Evolutionary conservation across 768 basidiomycete genomes (phyloP), one percentile per base, ranked within the genome.

Genomic region (Fomitopsis serialis): DNA sequence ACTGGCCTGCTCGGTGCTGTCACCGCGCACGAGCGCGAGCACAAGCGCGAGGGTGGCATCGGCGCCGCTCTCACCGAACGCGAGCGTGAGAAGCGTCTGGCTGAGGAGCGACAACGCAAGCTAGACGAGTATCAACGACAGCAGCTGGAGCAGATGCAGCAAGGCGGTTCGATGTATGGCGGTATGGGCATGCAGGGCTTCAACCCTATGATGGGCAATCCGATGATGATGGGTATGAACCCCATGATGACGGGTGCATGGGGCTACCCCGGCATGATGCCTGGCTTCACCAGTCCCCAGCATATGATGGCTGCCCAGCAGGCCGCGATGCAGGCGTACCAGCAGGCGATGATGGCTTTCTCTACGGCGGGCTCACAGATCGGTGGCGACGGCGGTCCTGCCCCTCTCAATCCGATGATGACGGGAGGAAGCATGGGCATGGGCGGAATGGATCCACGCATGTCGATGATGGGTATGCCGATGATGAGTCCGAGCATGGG

Each of bases 1-100:
- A 92, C 89, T 42, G 97, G 97, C 36, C 78, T 98, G 42, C 83
- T 99, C 46, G 97, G 97, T 17, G 96, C 96, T 2, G 93, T 98
- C 62, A 93, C 93, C 42, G 91, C 89, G 9, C 93, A 97, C 66
- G 93, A 99, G 69, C 81, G 92, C 49, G 96, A 98, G 53, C 78
- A 92, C 55, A 92, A 96, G 65, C 85, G 93, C 25, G 94, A 96
- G 54, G 95, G 97, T 48, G 96, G 96, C 35, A 83, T 98, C 17
- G 97, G 96, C 48, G 94, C 95, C 23, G 82, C 93, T 2, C 72
- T 99, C 61, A 98, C 97, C 0, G 95, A 98, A 72, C 83, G 93
- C 34, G 96, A 98, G 70, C 81, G 95, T 42, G 95, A 98, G 63
- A 89, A 90, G 67, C 79, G 96, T 32, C 57, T 92, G 34, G 95